Base-by-base conservation (phyloP, 306 rosid genomes). In the Aeschynomene evenia region DNA sequence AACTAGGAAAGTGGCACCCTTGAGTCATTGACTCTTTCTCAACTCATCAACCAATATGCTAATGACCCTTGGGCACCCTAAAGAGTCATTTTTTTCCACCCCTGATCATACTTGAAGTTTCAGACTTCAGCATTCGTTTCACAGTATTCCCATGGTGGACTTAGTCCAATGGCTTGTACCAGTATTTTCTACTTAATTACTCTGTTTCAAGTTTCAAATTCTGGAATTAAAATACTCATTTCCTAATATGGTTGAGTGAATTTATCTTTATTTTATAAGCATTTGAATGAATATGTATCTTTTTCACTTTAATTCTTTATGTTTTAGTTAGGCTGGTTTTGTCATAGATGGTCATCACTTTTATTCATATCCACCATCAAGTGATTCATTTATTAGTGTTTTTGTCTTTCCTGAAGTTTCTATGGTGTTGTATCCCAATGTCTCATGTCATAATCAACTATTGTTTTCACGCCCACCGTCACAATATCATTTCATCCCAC, bases 21-120 rank as follows among this genome's bases (percentile, higher is more conserved):
- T 14, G 39, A 28, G 36, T 4, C 40, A 55, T 26, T 24, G 39
- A 28, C 50, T 23, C 13, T 43, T 37, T 46, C 11, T 64, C 72
- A 29, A 40, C 14, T 13, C 16, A 29, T 18, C 5, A 55, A 33
- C 22, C 31, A 14, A 26, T 40, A 63, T 66, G 29, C 34, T 36
- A 53, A 20, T 5, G 45, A 10, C 77, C 55, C 22, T 63, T 70
- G 55, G 61, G 3, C 19, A 0, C 51, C 51, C 55, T 16, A 14
- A 63, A 70, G 51, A 54, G 81, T 63, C 76, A 53, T n/a, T 36
- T 50, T 54, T 39, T 4, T 15, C 58, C 16, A 22, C 1, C 16
- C 52, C 52, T 40, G 42, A 11, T 49, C 63, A 60, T 19, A 18
- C 8, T 7, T 31, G 9, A 3, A 14, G 39, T 19, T 26, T 14